Evolutionary conservation across 2,329 filamentous ascomycete species (phyloP).

Genomic region (Alternaria sp.): DNA sequence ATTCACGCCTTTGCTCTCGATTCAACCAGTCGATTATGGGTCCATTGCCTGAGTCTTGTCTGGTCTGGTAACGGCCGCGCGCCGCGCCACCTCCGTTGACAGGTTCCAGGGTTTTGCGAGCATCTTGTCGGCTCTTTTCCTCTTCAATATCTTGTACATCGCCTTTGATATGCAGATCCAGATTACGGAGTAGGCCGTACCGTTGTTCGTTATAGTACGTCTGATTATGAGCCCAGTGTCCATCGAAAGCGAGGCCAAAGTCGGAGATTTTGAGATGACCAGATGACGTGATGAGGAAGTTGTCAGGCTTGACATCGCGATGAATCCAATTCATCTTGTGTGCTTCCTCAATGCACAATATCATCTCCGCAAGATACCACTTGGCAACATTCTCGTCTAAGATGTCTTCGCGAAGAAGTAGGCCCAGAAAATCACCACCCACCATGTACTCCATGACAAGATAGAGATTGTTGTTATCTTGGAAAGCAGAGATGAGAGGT

Average conservation of each 20-base stretch:
- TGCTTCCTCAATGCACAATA: constrained; percentile 90
- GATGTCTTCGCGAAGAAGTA: constrained; percentile 85
- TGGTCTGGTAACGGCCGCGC: constrained; percentile 29
- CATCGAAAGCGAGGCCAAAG: constrained; percentile 94
- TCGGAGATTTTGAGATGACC: constrained; percentile 96
- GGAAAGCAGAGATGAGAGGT: constrained; percentile 85
- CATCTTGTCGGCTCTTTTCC: constrained; percentile 58
- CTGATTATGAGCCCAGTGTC: constrained; percentile 92
- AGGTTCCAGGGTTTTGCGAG: constrained; percentile 55
- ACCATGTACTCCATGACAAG: constrained; percentile 99
- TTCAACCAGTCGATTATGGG: constrained; percentile 55
- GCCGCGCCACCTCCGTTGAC: constrained; percentile 44
- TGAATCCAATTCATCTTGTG: constrained; percentile 91
- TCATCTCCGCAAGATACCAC: constrained; percentile 96
- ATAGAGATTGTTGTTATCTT: constrained; percentile 84
- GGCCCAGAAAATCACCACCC: constrained; percentile 88
- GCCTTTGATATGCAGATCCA: constrained; percentile 76
- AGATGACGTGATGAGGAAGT: constrained; percentile 87
- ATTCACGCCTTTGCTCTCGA: constrained; percentile 66
- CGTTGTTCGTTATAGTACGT: constrained; percentile 85
- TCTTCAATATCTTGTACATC: constrained; percentile 74
- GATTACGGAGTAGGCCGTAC: constrained; percentile 77
- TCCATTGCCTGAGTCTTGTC: constrained; percentile 35
- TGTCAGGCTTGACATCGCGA: constrained; percentile 95
- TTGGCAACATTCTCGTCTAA: constrained; percentile 79